Evolutionary conservation across 2,329 filamentous ascomycete species (phyloP).

Genomic region (Penicillium sp.): DNA sequence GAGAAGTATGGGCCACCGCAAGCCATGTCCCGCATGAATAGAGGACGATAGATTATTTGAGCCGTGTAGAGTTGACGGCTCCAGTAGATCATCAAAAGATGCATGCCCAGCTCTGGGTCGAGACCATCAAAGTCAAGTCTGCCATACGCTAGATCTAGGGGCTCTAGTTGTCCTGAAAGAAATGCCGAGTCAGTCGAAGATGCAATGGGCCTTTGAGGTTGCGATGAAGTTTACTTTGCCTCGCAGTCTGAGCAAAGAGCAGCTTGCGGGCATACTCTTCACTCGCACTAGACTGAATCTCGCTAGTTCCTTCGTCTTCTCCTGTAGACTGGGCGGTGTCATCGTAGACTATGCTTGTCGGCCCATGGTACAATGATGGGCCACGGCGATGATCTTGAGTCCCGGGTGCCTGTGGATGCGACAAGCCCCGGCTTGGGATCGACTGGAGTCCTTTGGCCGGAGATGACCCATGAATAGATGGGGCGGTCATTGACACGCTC

Average conservation of each 20-base stretch:
- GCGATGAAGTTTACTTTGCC: slow-evolving; percentile 12
- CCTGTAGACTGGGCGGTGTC: slow-evolving; percentile 11
- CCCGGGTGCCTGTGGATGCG: slow-evolving; percentile 17
- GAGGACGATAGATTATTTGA: slow-evolving; percentile 47
- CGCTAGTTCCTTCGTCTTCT: slow-evolving; percentile 3
- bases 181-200: background rate
- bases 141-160: slow-evolving; percentile 41
- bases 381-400: slow-evolving; percentile 11
- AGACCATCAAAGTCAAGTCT: slow-evolving; percentile 53
- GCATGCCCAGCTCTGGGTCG: slow-evolving; percentile 48
- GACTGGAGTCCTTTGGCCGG: slow-evolving; percentile 8
- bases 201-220: no score
- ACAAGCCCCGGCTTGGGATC: slow-evolving; percentile 6
- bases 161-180: slow-evolving; percentile 44
- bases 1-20: slow-evolving; percentile 48
- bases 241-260: slow-evolving; percentile 21
- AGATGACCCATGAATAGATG: slow-evolving; percentile 3
- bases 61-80: slow-evolving; percentile 49
- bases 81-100: slow-evolving; percentile 49
- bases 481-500: slow-evolving; percentile 1
- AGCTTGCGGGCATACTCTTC: slow-evolving; percentile 19
- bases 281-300: slow-evolving; percentile 1
- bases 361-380: slow-evolving; percentile 18
- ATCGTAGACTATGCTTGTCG: slow-evolving; percentile 21
- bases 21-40: slow-evolving; percentile 49